Conservation (phyloP, 1,139 yeast species). For the Pichia sp. region DNA sequence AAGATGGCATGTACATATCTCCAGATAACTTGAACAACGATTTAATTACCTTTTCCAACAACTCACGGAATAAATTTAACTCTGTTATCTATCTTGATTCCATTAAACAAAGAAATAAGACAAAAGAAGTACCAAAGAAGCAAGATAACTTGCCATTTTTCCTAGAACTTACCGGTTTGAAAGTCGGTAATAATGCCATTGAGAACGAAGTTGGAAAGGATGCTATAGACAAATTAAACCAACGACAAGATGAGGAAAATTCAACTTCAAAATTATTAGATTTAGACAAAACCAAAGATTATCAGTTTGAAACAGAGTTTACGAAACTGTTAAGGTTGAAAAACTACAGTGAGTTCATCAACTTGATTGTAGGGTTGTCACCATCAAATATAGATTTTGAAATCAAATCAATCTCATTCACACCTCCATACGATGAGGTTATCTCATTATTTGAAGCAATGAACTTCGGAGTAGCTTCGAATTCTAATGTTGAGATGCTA, state of each 20-base stretch:
- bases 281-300: conserved; percentile 30
- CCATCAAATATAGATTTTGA: conserved; percentile 85
- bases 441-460: conserved; percentile 62
- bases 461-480: conserved; percentile 51
- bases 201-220: conserved; percentile 55
- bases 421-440: conserved; percentile 62
- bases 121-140: conserved; percentile 82
- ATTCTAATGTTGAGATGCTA: conserved; percentile 61
- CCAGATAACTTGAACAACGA: conserved; percentile 60
- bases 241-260: conserved; percentile 9
- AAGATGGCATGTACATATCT: conserved; percentile 44
- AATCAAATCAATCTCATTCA: conserved; percentile 68
- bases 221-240: conserved; percentile 31
- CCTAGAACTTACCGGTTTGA: conserved; percentile 58
- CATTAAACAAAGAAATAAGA: conserved; percentile 82
- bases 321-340: conserved; percentile 58
- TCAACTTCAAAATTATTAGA: conserved; percentile 23
- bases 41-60: conserved; percentile 68
- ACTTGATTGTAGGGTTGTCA: conserved; percentile 54
- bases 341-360: conserved; percentile 50
- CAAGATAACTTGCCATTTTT: conserved; percentile 84
- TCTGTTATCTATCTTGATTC: conserved; percentile 79
- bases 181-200: conserved; percentile 66
- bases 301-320: conserved; percentile 67
- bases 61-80: conserved; percentile 73